Conservation (phyloP, 257 asterid species). For the Gentiana macrophylla region DNA sequence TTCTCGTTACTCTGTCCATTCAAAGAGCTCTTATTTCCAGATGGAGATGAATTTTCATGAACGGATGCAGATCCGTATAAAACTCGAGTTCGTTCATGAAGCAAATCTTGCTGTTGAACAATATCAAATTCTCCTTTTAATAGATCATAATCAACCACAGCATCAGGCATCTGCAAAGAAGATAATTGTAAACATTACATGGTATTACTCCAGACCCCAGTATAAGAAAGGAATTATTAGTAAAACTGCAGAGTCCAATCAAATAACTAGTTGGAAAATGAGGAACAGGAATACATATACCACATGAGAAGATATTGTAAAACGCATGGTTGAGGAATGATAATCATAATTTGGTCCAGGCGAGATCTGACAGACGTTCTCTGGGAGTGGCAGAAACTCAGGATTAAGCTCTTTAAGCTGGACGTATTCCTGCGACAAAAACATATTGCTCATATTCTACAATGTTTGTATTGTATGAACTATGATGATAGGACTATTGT, state of each 20-base stretch:
- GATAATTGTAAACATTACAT: neutral
- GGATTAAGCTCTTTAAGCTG: constrained; percentile 63
- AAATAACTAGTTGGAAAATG: neutral
- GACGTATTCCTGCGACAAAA: constrained; percentile 41
- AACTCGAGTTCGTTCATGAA: constrained; percentile 68
- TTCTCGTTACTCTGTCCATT: constrained; percentile 18
- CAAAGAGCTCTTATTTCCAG: constrained; percentile 17
- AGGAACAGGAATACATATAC: constrained; percentile 30
- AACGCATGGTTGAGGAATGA: constrained; percentile 76
- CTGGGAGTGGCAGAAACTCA: constrained; percentile 66
- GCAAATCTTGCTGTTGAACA: constrained; percentile 82
- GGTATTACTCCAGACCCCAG: too few relatives aligned
- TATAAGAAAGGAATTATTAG: too few relatives aligned
- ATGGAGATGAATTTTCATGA: constrained; percentile 23
- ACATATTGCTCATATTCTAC: neutral
- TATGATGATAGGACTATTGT: neutral
- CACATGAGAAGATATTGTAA: constrained; percentile 82
- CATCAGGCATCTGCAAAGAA: constrained; percentile 83
- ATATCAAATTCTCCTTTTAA: constrained; percentile 65
- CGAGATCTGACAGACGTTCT: constrained; percentile 72
- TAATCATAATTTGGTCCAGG: constrained; percentile 90
- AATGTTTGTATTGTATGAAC: neutral
- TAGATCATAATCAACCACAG: constrained; percentile 79
- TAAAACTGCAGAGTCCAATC: too few relatives aligned
- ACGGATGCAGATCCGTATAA: constrained; percentile 64